Conservation (phyloP, 768 basidiomycete species). For the Phanerochaete sordida region DNA sequence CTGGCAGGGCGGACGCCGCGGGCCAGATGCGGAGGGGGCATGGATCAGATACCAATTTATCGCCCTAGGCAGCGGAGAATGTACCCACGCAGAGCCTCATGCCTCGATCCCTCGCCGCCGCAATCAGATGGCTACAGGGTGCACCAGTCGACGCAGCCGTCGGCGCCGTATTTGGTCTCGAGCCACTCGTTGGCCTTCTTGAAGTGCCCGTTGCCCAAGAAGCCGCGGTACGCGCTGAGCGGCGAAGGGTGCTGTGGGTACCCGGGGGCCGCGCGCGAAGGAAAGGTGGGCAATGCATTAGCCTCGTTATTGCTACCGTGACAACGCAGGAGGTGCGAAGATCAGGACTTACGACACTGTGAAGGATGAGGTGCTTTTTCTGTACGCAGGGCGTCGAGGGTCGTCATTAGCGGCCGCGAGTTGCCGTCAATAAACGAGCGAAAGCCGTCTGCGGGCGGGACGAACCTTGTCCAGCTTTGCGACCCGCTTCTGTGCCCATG, state of each 20-base stretch:
- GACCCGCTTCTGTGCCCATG: slow-evolving; percentile 81
- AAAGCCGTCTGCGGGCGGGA: slow-evolving; percentile 1
- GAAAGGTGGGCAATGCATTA: background rate
- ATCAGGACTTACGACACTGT: slow-evolving; percentile 56
- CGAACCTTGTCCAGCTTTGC: slow-evolving; percentile 70
- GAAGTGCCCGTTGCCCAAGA: slow-evolving; percentile 90
- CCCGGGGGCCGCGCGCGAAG: background rate
- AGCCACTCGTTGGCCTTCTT: slow-evolving; percentile 86
- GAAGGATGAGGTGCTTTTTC: slow-evolving; percentile 79
- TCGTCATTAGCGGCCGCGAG: background rate
- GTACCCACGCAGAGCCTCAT: slow-evolving; percentile 2
- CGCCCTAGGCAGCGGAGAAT: background rate
- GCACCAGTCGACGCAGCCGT: slow-evolving; percentile 75
- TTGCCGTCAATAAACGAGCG: background rate
- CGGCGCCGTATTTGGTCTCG: slow-evolving; percentile 68
- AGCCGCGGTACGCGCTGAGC: slow-evolving; percentile 71
- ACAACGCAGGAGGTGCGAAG: background rate
- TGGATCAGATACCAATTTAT: slow-evolving; percentile 5
- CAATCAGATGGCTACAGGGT: slow-evolving; percentile 2
- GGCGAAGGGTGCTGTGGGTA: slow-evolving; percentile 77
- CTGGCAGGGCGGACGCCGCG: background rate
- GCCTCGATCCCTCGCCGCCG: background rate
- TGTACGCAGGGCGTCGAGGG: slow-evolving; percentile 23
- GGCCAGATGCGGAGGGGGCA: background rate
- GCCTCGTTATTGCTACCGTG: background rate